Base-by-base conservation (phyloP, 208 protist species). In the Sergeia podlipaevii region DNA sequence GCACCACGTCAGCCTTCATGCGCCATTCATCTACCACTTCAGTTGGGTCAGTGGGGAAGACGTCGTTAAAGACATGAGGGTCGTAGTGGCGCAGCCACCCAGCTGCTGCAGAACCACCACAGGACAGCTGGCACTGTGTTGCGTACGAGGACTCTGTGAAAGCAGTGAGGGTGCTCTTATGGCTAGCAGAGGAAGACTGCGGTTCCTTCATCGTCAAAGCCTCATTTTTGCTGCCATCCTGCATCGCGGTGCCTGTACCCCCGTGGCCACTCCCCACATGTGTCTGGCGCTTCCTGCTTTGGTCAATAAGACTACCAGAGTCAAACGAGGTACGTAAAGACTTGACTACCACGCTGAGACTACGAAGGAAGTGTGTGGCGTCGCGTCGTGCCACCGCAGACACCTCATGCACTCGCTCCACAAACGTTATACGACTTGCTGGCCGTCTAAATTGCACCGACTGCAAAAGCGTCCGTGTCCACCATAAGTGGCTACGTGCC, bases 1-100 rank as follows among this genome's bases (percentile, higher is more conserved):
- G 59, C 23, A 95, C 57, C 3, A 95, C 73, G 59, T 79, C 87
- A 10, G 78, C 80, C 55, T 80, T 85, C 66, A 95, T 87, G 10
- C 80, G 79, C 83, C 81, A 91, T 73, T 95, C 83, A 30, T 87
- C 73, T 27, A 83, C 66, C 13, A 95, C 79, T 18, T 80, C 70
- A 27, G 56, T 48, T 17, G 76, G 67, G 42, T 54, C 65, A 32
- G 45, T 47, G 11, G 77, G 55, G 44, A 90, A 77, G 26, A 80
- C 62, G 18, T 39, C 49, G 0, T 63, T 39, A 15, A 60, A 63
- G 18, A 84, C 52, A 32, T 63, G 45, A 8, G 65, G 60, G 41
- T 82, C 47, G 65, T 84, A 91, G 39, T 70, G 63, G 38, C 81
- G 78, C 42, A 91, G 65, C 88, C 84, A 91, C 3, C 84, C 84